phyloP scores from a whole-genome alignment of 768 basidiomycete genomes.

The Agaricus blazei region DNA sequence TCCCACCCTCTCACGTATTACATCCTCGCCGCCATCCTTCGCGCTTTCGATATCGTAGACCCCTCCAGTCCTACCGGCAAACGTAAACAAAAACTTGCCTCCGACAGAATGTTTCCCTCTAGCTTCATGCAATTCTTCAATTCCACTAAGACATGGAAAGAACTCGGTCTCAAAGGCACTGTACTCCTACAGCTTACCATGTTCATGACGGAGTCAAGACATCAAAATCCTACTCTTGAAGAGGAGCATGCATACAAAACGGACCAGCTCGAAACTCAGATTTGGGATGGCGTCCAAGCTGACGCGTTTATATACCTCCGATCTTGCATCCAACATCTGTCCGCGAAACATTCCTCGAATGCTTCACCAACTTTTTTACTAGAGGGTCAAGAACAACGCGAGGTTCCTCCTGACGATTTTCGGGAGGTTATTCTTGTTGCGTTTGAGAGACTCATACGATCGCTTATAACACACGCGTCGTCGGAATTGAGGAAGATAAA shows the following conservation, averaged over 20 bases:
- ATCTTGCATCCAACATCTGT: conserved; percentile 50
- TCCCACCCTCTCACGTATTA: conserved; percentile 68
- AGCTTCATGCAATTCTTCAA: conserved; percentile 48
- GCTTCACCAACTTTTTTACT: conserved; percentile 13
- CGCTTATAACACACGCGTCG: conserved; percentile 69
- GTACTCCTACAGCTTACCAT: conserved; percentile 86
- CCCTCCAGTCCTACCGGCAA: conserved; percentile 40
- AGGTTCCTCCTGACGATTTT: conserved; percentile 47
- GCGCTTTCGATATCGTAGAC: conserved; percentile 63
- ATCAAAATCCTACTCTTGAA: conserved; percentile 62
- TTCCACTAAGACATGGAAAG: conserved; percentile 56
- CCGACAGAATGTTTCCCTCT: conserved; percentile 37
- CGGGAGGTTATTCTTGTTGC: conserved; percentile 48
- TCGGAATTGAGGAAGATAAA: conserved; percentile 84
- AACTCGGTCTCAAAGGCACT: conserved; percentile 63
- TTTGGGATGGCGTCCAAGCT: conserved; percentile 80
- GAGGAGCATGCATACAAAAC: conserved; percentile 62
- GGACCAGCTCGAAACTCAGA: conserved; percentile 75
- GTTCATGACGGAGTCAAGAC: conserved; percentile 73
- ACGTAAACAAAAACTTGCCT: conserved; percentile 43
- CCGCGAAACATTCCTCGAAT: conserved; percentile 35
- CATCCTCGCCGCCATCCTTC: conserved; percentile 58
- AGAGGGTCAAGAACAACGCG: conserved; percentile 42
- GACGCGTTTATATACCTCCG: conserved; percentile 76
- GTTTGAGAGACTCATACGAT: conserved; percentile 69